phyloP scores from a whole-genome alignment of 2,329 filamentous ascomycete genomes.

The Pyrenophora graminea region DNA sequence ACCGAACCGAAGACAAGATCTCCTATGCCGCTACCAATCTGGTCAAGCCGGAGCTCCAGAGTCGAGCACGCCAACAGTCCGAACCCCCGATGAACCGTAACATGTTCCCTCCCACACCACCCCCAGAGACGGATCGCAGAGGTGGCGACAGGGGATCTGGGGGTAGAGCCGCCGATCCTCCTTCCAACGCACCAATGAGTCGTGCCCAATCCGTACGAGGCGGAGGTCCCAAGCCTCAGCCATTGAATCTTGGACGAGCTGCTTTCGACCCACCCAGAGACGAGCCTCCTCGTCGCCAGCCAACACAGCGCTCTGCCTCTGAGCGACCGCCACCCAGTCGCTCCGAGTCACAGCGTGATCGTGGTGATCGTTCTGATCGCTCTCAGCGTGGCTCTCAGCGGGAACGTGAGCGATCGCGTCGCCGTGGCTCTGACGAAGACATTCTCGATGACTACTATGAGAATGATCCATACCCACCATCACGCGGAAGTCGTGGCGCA shows the following conservation, averaged over 20 bases:
- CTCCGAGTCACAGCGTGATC: conserved; percentile 41
- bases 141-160: conserved; percentile 27
- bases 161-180: conserved; percentile 18
- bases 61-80: conserved; percentile 77
- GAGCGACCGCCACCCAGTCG: conserved; percentile 49
- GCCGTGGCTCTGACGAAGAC: conserved; percentile 53
- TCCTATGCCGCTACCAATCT: conserved; percentile 93
- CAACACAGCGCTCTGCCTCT: conserved; percentile 49
- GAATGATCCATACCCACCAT: conserved; percentile 64
- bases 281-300: conserved; percentile 41
- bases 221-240: conserved; percentile 53
- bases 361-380: conserved; percentile 14
- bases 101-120: conserved; percentile 96
- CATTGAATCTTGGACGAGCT: conserved; percentile 54
- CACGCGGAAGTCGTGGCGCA: conserved; percentile 31
- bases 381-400: conserved; percentile 2
- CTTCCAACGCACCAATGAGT: conserved; percentile 42
- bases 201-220: conserved; percentile 56
- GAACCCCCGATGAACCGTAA: conserved; percentile 79
- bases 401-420: conserved; percentile 31
- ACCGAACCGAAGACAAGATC: conserved; percentile 79
- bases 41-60: conserved; percentile 81
- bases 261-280: conserved; percentile 51
- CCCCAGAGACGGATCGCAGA: conserved; percentile 75
- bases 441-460: conserved; percentile 63